A percentile compares a stretch with the other conserved stretches of the same genome.
phyloP scores from a whole-genome alignment of 139 green algal species.

The Helicosporidium sp. region DNA sequence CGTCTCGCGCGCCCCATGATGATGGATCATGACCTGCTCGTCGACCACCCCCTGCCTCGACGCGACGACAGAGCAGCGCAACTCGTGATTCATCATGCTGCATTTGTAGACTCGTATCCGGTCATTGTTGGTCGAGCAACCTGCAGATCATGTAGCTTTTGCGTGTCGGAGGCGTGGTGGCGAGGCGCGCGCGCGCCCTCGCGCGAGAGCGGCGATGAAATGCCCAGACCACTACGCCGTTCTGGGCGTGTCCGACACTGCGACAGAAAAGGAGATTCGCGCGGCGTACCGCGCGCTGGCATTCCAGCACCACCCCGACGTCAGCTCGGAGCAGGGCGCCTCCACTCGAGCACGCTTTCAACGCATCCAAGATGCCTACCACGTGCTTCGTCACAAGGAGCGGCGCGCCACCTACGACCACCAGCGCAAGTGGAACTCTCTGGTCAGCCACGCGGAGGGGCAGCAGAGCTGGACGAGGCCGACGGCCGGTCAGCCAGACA shows the following conservation, averaged over 20 bases:
- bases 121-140: no score
- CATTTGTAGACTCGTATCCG: not conserved
- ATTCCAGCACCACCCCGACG: slow-evolving; percentile 16
- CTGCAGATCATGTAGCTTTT: no score
- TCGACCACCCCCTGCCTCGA: no score
- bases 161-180: no score
- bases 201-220: not conserved
- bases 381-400: slow-evolving; percentile 6
- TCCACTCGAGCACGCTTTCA: slow-evolving; percentile 1
- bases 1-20: no score
- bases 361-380: slow-evolving; percentile 9
- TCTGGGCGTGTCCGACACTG: slow-evolving; percentile 1
- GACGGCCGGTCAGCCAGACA: no score
- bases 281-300: slow-evolving; percentile 6
- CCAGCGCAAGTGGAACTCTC: no score
- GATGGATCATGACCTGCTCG: no score
- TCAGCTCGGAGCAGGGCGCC: not conserved
- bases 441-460: no score
- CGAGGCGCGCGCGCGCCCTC: no score
- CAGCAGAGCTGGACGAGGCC: no score
- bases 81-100: not conserved
- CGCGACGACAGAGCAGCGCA: no score
- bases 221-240: slow-evolving; percentile 3
- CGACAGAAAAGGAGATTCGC: slow-evolving; percentile 7
- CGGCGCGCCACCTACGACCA: slow-evolving; percentile 12